Evolutionary conservation across 352 stramenopile species (phyloP), one percentile per base, ranked within the genome.

Genomic region (Pythium biforme): DNA sequence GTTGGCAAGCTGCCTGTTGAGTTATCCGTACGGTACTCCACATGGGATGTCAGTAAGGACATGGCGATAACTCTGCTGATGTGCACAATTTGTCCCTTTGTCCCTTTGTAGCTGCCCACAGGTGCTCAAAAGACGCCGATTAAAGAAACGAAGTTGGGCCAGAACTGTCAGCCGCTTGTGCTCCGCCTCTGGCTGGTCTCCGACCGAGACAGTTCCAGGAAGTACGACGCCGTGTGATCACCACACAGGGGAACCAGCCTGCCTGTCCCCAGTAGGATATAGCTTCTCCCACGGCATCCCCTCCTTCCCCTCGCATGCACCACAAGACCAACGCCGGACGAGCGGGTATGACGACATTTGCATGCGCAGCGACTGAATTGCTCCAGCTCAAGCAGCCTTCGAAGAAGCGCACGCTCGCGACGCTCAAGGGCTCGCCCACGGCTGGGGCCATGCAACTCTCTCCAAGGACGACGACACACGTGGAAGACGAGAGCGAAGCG

Each of bases 401-500:
- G 1, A 47, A 47, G 40, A 47, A 47, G 40, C 40, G 40, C 19
- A 47, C 1, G 40, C 40, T 23, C 20, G 40, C n/a, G 40, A 8
- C 17, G 40, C 7, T 26, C 40, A n/a, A 47, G 17, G 40, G 3
- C 40, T 47, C 40, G 2, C 34, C 34, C 14, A 41, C 34, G 15
- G 34, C 7, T 11, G 34, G 7, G 34, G 14, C 34, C 34, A 41
- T 41, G 29, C 29, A 9, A 33, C 29, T 33, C 29, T 9, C 9
- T 4, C 29, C 29, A 33, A 4, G 29, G 29, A 33, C 29, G 29
- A 33, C 31, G 31, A 37, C 31, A 10, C 40, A 47, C 5, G 40
- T 17, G 3, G 9, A 47, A 3, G 56, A 70, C 22, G 74, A 90
- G 26, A 85, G 83, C 51, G 64, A 81, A 26, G 58, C 75, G 22